phyloP scores from a whole-genome alignment of 2,329 filamentous ascomycete species.

The Incumbomyces lentus region DNA sequence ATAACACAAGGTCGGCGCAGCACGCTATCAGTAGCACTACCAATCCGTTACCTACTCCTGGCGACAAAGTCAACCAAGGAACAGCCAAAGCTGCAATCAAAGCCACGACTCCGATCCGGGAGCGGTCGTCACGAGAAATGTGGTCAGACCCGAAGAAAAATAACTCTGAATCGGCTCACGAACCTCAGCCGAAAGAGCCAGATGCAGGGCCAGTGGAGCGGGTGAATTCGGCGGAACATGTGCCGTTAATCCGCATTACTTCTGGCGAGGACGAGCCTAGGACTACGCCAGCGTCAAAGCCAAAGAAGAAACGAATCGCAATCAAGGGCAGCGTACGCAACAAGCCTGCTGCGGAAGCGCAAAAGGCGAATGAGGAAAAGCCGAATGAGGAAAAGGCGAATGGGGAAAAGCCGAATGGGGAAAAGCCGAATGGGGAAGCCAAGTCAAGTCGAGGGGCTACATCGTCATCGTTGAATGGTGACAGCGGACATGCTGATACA shows the following conservation, averaged over 20 bases:
- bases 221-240: neutral
- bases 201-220: neutral
- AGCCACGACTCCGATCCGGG: neutral
- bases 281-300: neutral
- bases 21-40: constrained; percentile 5
- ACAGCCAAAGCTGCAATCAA: constrained; percentile 2
- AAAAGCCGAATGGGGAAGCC: neutral
- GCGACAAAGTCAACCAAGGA: constrained; percentile 11
- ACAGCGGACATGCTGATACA: neutral
- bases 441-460: neutral
- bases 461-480: neutral
- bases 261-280: neutral
- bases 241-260: neutral
- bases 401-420: constrained; percentile 15
- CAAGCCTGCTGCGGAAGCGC: neutral
- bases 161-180: neutral
- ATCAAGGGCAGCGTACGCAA: constrained; percentile 2
- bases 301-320: constrained; percentile 12
- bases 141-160: too few species aligned
- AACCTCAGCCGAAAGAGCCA: neutral
- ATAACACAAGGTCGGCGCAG: constrained; percentile 10
- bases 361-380: constrained; percentile 15
- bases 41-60: constrained; percentile 5
- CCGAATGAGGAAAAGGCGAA: constrained; percentile 15
- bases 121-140: constrained; percentile 4